These are phyloP conservation scores for Cystobasidiaceae sp. DNA, from an alignment of 1,284 basidiomycete species.

Conservation along the genomic window DNA sequence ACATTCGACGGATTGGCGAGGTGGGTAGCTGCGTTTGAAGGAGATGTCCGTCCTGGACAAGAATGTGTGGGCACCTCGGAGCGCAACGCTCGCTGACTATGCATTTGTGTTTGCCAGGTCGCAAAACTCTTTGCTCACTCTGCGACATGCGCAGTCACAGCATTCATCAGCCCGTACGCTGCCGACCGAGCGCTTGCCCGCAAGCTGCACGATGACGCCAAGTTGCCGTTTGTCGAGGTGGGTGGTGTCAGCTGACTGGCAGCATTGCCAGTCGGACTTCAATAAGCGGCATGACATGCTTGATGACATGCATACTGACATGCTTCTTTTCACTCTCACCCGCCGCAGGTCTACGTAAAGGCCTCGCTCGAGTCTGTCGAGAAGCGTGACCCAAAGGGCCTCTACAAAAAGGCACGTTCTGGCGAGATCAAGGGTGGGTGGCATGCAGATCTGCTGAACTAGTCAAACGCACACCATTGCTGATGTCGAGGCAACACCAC, in stretches of 20 bases:
- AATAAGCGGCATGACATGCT: too few relatives aligned
- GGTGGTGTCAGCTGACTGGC: too few relatives aligned
- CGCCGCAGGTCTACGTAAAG: conserved; percentile 77
- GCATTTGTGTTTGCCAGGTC: conserved; percentile 60
- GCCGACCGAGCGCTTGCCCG: conserved; percentile 81
- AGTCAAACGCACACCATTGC: background rate
- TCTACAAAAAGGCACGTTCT: conserved; percentile 93
- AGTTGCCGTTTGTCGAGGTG: conserved; percentile 74
- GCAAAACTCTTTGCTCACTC: conserved; percentile 90
- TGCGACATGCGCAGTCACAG: conserved; percentile 78
- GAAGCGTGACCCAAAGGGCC: conserved; percentile 88
- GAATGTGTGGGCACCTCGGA: too few relatives aligned
- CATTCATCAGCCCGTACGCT: conserved; percentile 95
- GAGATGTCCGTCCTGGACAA: too few relatives aligned
- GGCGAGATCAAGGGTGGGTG: conserved; percentile 91
- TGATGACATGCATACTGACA: too few relatives aligned
- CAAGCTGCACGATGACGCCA: conserved; percentile 65
- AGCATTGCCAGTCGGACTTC: too few relatives aligned
- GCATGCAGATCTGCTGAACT: background rate
- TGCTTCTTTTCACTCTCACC: too few relatives aligned
- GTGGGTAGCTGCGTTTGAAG: conserved; percentile 51
- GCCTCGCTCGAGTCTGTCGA: conserved; percentile 85
- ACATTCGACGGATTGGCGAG: conserved; percentile 96
- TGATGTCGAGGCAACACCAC: background rate
- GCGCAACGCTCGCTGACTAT: too few relatives aligned